Base-by-base conservation (phyloP, 345 rosid species). In the Lepidium didymum region DNA sequence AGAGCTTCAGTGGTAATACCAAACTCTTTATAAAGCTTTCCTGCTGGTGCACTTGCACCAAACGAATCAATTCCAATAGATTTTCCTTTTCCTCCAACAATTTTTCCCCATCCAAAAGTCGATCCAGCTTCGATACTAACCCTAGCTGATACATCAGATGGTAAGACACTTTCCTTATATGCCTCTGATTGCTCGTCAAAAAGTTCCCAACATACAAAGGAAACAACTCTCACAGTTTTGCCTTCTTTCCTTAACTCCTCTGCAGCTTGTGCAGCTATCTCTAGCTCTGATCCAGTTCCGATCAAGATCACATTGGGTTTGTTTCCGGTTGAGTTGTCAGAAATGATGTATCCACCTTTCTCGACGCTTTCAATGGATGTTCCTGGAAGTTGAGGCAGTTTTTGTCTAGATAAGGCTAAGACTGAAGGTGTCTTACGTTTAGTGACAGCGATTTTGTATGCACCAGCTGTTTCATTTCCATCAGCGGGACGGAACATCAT, bases 401-500 rank as follows among this genome's bases (percentile, higher is more conserved):
- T 94, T 77, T 94, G 99, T 52, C 99, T 76, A 29, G 97, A 87
- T 36, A 94, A 84, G 33, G 99, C 97, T 21, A 94, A 84, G 70
- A 94, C 44, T 8, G 97, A 91, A 4, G 99, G 97, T 73, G 82
- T 86, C 79, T 94, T 94, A 60, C 85, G 79, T 79, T 82, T 91
- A 21, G 75, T 70, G 36, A 89, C 82, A 9, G 96, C 99, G 72
- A 91, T 86, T 47, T 76, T 91, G 83, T 94, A 94, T 1, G 97
- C 89, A 9, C 99, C 99, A 6, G 99, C 96, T 21, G 97, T 94
- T 76, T 94, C 99, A 29, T 86, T 94, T 51, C 96, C 99, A 29
- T 94, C 99, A 63, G 97, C 99, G 3, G 99, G 99, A 49, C 97
- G 97, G 75, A 94, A 83, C 99, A 94, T 94, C 43, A 94, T 70